phyloP scores from a whole-genome alignment of 129 eudicot genomes.

The Tagetes patula region DNA sequence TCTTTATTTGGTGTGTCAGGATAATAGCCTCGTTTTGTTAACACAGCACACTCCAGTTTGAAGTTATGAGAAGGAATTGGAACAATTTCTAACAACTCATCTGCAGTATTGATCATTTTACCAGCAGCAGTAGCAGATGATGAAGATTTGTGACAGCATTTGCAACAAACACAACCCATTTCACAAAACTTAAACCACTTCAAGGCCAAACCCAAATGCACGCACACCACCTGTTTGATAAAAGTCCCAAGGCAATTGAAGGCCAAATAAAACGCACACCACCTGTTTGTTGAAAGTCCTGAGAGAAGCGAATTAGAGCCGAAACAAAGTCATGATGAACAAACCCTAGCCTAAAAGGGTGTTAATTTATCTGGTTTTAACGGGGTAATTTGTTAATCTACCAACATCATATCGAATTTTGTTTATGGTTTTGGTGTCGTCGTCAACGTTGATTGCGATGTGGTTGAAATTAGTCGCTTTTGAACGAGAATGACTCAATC shows the following conservation, averaged over 20 bases:
- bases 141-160: slow-evolving; percentile 57
- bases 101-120: slow-evolving; percentile 32
- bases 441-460: slow-evolving; percentile 23
- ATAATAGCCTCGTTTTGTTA: slow-evolving; percentile 75
- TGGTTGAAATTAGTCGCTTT: slow-evolving; percentile 19
- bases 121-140: slow-evolving; percentile 41
- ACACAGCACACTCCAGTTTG: slow-evolving; percentile 69
- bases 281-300: slow-evolving; percentile 30
- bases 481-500: slow-evolving; percentile 37
- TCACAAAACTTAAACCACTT: slow-evolving; percentile 16
- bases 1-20: slow-evolving; percentile 86
- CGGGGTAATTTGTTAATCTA: background rate
- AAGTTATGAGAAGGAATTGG: slow-evolving; percentile 75
- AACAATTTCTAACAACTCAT: slow-evolving; percentile 47
- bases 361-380: background rate
- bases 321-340: background rate
- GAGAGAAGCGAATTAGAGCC: slow-evolving; percentile 23
- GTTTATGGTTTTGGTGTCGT: background rate
- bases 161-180: slow-evolving; percentile 89
- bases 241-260: slow-evolving; percentile 22
- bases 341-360: slow-evolving; percentile 33
- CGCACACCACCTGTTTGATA: slow-evolving; percentile 52
- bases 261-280: background rate
- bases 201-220: slow-evolving; percentile 9
- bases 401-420: background rate